phyloP scores from a whole-genome alignment of 1,284 basidiomycete species.

The Ganoderma leucocontextum region DNA sequence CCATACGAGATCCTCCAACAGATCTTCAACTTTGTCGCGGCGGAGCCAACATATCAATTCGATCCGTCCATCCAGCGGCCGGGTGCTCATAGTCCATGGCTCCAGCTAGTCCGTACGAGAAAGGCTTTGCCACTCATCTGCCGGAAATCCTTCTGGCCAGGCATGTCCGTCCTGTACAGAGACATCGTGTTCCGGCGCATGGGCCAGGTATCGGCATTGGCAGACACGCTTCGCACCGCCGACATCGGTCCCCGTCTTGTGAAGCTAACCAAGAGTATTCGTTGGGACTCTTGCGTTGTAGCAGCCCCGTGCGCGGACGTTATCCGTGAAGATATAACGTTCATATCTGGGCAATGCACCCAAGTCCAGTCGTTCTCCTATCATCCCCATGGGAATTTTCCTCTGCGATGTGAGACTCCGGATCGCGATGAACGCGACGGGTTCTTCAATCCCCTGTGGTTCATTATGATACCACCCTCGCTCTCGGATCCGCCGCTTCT shows the following conservation, averaged over 20 bases:
- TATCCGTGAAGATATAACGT: constrained; percentile 5
- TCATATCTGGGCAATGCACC: not conserved
- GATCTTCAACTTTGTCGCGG: not conserved
- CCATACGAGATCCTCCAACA: not conserved
- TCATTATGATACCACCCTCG: not conserved
- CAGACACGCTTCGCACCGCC: not conserved
- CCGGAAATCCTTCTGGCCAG: constrained; percentile 7
- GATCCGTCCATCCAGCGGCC: not conserved
- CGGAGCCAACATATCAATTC: not conserved
- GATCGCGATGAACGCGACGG: not conserved
- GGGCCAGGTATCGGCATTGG: constrained; percentile 16
- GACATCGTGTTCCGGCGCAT: constrained; percentile 16
- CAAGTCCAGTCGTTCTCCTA: constrained; percentile 1
- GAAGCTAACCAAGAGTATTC: not conserved
- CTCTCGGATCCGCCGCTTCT: not conserved
- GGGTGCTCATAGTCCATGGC: constrained; percentile 3
- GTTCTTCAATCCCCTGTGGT: constrained; percentile 7
- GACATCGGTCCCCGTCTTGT: not conserved
- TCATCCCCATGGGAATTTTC: not conserved
- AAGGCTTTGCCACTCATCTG: constrained; percentile 13
- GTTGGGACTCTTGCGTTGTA: constrained; percentile 7
- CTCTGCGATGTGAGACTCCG: not conserved
- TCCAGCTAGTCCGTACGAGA: not conserved
- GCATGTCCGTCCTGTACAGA: constrained; percentile 3
- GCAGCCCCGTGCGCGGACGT: not conserved